Conservation (phyloP, 371 early-diverging fungal species). For the Mucor lusitanicus region DNA sequence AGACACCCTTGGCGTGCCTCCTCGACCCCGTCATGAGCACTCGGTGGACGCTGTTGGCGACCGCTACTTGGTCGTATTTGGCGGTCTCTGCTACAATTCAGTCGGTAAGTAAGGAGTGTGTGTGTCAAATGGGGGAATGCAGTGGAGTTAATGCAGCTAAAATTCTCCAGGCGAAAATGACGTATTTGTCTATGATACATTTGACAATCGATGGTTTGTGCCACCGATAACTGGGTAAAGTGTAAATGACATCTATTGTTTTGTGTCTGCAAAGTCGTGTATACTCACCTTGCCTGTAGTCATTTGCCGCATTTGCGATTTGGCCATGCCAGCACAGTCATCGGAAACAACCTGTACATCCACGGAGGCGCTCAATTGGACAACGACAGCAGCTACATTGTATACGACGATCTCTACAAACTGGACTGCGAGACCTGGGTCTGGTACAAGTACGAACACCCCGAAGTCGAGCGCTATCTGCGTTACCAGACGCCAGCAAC, state of each 20-base stretch:
- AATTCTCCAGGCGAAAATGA: constrained; percentile 34
- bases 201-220: constrained; percentile 30
- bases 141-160: not conserved
- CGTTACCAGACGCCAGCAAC: not conserved
- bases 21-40: constrained; percentile 38
- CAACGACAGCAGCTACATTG: constrained; percentile 27
- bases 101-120: constrained; percentile 14
- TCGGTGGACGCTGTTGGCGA: constrained; percentile 26
- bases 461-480: constrained; percentile 28
- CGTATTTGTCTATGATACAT: constrained; percentile 31
- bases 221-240: constrained; percentile 36
- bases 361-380: constrained; percentile 48
- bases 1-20: constrained; percentile 22
- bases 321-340: constrained; percentile 40
- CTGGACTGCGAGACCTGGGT: constrained; percentile 29
- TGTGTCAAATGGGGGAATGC: not conserved
- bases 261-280: not conserved
- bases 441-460: constrained; percentile 41
- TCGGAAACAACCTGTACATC: constrained; percentile 38
- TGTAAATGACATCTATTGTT: not conserved
- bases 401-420: constrained; percentile 36
- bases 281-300: constrained; percentile 1
- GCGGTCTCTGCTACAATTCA: constrained; percentile 42
- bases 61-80: constrained; percentile 34
- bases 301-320: constrained; percentile 26